Percentiles rank a stretch among this genome's conserved stretches.
Conservation (phyloP, 2,329 filamentous ascomycete species). For the Ascochyta pisi region DNA sequence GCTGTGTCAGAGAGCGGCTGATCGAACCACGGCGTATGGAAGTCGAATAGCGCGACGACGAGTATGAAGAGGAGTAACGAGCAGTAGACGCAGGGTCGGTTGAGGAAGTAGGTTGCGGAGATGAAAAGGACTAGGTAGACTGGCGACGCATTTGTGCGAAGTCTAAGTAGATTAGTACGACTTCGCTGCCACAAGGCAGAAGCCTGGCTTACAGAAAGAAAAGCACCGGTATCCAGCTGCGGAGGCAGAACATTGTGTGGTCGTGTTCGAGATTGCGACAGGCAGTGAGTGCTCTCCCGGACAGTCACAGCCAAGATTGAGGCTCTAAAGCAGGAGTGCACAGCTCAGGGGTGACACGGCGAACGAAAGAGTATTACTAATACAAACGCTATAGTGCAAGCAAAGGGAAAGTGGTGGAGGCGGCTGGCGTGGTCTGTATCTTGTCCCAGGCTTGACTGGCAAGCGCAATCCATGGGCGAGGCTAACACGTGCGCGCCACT, state of each 20-base stretch:
- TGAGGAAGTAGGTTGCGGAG: constrained; percentile 92
- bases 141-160: constrained; percentile 56
- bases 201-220: constrained; percentile 58
- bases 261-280: constrained; percentile 19
- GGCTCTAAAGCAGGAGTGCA: constrained; percentile 1
- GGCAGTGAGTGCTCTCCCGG: background rate
- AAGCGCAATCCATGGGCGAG: constrained; percentile 6
- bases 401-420: constrained; percentile 15
- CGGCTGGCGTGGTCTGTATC: constrained; percentile 16
- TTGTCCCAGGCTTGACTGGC: constrained; percentile 1
- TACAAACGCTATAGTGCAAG: constrained; percentile 7
- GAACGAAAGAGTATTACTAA: constrained; percentile 22
- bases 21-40: constrained; percentile 90
- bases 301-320: background rate
- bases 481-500: constrained; percentile 13
- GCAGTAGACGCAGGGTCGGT: constrained; percentile 97
- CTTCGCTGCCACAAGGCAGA: background rate
- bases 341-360: constrained; percentile 14
- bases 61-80: constrained; percentile 94
- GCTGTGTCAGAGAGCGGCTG: constrained; percentile 61
- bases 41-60: constrained; percentile 95
- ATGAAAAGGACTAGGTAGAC: constrained; percentile 64
- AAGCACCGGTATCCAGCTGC: constrained; percentile 62
- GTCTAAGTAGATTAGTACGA: constrained; percentile 17
- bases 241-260: constrained; percentile 68